Conservation (phyloP, 2,329 filamentous ascomycete species). For the Alternaria dauci region DNA sequence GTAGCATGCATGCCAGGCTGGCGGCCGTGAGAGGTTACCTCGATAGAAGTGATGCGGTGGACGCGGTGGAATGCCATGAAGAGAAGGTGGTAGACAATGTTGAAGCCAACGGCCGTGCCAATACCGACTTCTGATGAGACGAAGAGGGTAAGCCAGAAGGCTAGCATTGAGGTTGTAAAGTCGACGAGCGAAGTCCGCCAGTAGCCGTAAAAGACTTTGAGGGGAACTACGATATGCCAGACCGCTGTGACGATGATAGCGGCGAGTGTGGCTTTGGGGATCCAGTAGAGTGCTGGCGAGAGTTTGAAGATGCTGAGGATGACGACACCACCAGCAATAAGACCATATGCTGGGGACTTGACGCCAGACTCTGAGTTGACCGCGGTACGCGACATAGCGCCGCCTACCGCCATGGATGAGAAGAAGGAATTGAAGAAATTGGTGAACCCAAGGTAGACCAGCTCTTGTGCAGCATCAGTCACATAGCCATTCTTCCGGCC, state of each 20-base stretch:
- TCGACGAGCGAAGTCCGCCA: conserved; percentile 72
- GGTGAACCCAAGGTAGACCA: conserved; percentile 68
- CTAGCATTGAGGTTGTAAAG: conserved; percentile 69
- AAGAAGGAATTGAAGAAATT: conserved; percentile 73
- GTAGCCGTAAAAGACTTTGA: conserved; percentile 68
- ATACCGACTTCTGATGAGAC: conserved; percentile 68
- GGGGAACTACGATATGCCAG: conserved; percentile 67
- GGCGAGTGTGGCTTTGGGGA: conserved; percentile 70
- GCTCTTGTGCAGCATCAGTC: conserved; percentile 71
- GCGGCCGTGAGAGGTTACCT: conserved; percentile 17
- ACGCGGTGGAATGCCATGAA: conserved; percentile 64
- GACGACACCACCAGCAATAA: conserved; percentile 69
- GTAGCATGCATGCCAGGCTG: conserved; percentile 27
- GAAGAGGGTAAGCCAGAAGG: conserved; percentile 71
- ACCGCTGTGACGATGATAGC: conserved; percentile 74
- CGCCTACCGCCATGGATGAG: conserved; percentile 70
- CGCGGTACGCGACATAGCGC: conserved; percentile 72
- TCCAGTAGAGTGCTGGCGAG: conserved; percentile 69
- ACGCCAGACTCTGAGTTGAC: conserved; percentile 72
- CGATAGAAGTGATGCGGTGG: conserved; percentile 28
- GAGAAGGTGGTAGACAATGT: conserved; percentile 62
- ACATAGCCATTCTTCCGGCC: conserved; percentile 68
- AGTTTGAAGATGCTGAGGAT: conserved; percentile 69
- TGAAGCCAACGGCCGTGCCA: conserved; percentile 63
- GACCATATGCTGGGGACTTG: conserved; percentile 67